Base-by-base conservation (phyloP, 1,284 basidiomycete genomes). In the Flammula alnicola region DNA sequence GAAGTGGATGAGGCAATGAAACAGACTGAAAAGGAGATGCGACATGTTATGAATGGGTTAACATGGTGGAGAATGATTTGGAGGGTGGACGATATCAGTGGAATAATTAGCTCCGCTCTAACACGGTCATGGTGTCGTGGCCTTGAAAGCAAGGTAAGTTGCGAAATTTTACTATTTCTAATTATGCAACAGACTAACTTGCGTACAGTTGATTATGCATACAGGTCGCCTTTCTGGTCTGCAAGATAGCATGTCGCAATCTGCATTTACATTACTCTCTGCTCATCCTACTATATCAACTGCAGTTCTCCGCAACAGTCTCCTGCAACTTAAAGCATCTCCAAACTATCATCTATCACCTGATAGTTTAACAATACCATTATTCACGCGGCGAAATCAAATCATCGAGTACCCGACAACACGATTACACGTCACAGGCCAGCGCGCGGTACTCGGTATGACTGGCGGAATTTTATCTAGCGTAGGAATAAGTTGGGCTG, bases 71-170 rank as follows among this genome's bases (percentile, higher is more conserved):
- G 75, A 52, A 76, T 87, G 60, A 60, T 87, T 5, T 80, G 78
- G 74, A 70, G 79, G 6, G 81, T 89, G 1, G 92, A 94, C 62
- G 91, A 92, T 52, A 78, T 92, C 14, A 81, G 77, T 7, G 67
- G 71, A 27, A 75, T 84, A 23, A 67, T 94, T 7, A 72, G 69
- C 1, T 59, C 72, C 10, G 79, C 82, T 30, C 66, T 90, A 7
- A 71, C 78, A 32, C 69, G 69, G 32, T 66, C 74, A 1, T 92
- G 89, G 82, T 88, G 84, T 50, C 72, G 69, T 52, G 80, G 80
- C 4, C 72, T 93, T 9, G 86, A 92, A 62, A 73, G 76, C 54
- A 76, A 83, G 68, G 89, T 88, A 53, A 35, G 76, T 63, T n/a
- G n/a, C n/a, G n/a, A n/a, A n/a, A n/a, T n/a, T n/a, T n/a, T n/a